Percentiles rank a stretch among this genome's conserved stretches.
These are phyloP conservation scores for Calocera viscosa DNA, from an alignment of 768 basidiomycete species.

Conservation along the genomic window DNA sequence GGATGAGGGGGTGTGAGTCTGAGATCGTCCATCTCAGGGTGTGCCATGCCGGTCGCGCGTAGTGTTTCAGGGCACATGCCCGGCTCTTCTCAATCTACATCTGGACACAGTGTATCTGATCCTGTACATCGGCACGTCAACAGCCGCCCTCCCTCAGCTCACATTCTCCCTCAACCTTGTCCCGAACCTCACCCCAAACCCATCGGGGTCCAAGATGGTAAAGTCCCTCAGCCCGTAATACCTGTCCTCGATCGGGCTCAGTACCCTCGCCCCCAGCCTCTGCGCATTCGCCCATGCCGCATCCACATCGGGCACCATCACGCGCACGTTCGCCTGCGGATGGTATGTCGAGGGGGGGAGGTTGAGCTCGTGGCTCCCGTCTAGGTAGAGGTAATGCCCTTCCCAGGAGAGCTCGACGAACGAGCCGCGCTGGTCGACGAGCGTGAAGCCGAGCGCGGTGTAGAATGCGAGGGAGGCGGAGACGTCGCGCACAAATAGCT, in stretches of 20 bases:
- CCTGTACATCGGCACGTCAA: no score
- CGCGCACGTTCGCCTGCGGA: not conserved
- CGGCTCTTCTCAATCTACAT: no score
- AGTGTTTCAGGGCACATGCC: no score
- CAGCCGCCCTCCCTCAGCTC: not conserved
- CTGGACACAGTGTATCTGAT: no score
- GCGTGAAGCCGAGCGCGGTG: not conserved
- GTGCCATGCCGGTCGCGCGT: no score
- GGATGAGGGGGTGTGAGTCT: no score
- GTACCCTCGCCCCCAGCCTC: not conserved
- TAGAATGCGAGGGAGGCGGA: not conserved
- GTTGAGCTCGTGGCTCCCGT: not conserved
- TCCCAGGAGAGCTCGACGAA: conserved; percentile 4
- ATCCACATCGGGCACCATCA: conserved; percentile 1
- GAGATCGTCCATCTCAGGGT: no score
- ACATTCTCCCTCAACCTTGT: not conserved
- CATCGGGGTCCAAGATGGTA: conserved; percentile 1
- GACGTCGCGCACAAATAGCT: not conserved
- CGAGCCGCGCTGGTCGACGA: not conserved
- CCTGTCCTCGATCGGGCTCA: not conserved
- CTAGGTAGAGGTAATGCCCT: not conserved
- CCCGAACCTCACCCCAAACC: not conserved
- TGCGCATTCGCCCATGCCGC: not conserved
- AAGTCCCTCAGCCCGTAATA: not conserved
- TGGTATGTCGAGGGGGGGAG: not conserved